Evolutionary conservation across 306 rosid genomes (phyloP).

Genomic region (Castanea crenata): DNA sequence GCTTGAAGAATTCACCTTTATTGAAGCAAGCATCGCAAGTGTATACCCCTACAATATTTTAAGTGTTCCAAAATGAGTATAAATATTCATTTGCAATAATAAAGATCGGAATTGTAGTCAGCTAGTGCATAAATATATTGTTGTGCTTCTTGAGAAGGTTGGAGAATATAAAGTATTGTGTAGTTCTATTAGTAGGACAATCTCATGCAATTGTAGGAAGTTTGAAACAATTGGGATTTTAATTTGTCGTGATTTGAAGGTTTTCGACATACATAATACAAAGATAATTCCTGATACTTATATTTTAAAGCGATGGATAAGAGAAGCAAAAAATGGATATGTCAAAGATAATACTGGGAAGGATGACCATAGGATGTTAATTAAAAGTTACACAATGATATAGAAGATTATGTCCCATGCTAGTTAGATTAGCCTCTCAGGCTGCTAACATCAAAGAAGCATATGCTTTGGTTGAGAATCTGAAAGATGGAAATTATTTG

Average conservation of each 20-base stretch:
- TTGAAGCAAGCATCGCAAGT: neutral
- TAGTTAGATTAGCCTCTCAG: neutral
- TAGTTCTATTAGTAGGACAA: too few relatives aligned
- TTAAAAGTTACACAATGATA: neutral
- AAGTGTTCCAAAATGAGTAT: neutral
- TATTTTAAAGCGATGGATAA: neutral
- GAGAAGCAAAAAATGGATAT: too few relatives aligned
- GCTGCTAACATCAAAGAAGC: neutral
- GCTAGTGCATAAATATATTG: neutral
- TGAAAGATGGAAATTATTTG: too few relatives aligned
- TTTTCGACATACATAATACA: neutral
- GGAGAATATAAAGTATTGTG: neutral
- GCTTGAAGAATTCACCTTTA: neutral
- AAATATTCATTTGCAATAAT: neutral
- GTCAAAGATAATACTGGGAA: neutral
- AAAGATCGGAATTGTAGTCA: neutral
- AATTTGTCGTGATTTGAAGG: neutral
- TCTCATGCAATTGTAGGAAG: neutral
- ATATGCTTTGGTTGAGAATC: neutral
- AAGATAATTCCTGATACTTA: neutral
- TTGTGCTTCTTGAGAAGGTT: neutral
- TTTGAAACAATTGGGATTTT: neutral
- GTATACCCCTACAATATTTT: neutral
- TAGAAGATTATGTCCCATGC: neutral
- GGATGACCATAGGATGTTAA: neutral